These are phyloP conservation scores for Phytophthora nicotianae DNA, from an alignment of 352 stramenopile genomes.

Conservation along the genomic window DNA sequence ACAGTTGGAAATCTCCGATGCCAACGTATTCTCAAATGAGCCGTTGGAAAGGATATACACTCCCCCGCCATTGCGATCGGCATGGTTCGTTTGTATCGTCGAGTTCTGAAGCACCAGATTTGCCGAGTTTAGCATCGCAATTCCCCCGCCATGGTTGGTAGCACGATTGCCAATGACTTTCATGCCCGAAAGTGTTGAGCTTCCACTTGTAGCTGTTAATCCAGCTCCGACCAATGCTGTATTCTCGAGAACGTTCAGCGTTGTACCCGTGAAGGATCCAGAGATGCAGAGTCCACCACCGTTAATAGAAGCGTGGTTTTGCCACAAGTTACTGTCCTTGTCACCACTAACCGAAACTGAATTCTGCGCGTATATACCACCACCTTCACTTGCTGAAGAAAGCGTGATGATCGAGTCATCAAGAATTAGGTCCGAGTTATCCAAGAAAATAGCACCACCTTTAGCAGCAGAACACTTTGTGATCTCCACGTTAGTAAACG, in stretches of 20 bases:
- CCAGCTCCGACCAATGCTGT: constrained; percentile 38
- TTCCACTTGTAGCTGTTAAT: constrained; percentile 29
- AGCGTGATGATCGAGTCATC: constrained; percentile 13
- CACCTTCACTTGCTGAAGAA: constrained; percentile 33
- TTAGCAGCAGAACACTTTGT: constrained; percentile 28
- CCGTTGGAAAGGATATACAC: constrained; percentile 49
- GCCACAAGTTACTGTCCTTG: constrained; percentile 15
- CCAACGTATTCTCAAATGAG: constrained; percentile 29
- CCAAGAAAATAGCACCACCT: constrained; percentile 41
- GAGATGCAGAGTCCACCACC: constrained; percentile 34
- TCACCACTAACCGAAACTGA: constrained; percentile 22
- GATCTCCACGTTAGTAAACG: constrained; percentile 17
- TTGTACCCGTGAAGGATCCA: constrained; percentile 10
- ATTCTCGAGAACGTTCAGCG: constrained; percentile 35
- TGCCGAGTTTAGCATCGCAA: constrained; percentile 41
- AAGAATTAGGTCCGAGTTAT: constrained; percentile 26
- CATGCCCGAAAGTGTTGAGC: constrained; percentile 13
- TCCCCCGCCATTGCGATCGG: constrained; percentile 44
- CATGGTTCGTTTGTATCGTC: constrained; percentile 33
- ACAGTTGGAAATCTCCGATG: constrained; percentile 37
- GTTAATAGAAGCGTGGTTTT: constrained; percentile 28
- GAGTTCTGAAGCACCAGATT: constrained; percentile 23
- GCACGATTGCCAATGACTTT: constrained; percentile 42
- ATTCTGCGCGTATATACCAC: constrained; percentile 38
- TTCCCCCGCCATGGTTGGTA: constrained; percentile 43